Evolutionary conservation across 2,329 filamentous ascomycete genomes (phyloP).

Genomic region (Cephalotrichum gorgonifer): DNA sequence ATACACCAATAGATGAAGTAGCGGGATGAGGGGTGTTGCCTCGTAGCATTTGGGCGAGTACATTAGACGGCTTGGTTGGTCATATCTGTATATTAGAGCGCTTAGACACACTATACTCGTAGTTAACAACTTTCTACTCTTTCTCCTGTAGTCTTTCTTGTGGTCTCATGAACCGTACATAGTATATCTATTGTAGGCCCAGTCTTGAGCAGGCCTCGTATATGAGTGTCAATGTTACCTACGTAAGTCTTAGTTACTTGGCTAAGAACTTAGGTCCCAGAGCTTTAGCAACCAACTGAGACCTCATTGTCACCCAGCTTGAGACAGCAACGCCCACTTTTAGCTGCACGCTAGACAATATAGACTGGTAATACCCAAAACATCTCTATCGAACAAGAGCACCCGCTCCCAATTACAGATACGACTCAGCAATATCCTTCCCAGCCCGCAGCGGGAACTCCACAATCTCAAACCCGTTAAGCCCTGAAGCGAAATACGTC

Average conservation of each 20-base stretch:
- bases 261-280: no score
- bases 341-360: no score
- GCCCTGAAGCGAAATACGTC: slow-evolving; percentile 1
- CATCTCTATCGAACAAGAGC: not conserved
- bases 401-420: not conserved
- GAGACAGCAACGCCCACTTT: no score
- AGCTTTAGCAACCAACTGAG: no score
- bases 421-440: not conserved
- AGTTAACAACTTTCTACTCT: not conserved
- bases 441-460: slow-evolving; percentile 1
- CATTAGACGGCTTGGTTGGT: no score
- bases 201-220: no score
- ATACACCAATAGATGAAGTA: no score
- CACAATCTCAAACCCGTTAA: slow-evolving; percentile 2
- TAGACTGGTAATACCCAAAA: no score
- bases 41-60: not conserved
- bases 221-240: no score
- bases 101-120: not conserved
- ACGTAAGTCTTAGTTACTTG: no score
- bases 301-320: no score
- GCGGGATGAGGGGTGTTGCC: not conserved
- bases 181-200: no score
- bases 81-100: not conserved
- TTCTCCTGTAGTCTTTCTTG: not conserved
- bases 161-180: not conserved